A percentile compares a stretch with the other conserved stretches of the same genome.
phyloP scores from a whole-genome alignment of 2,329 filamentous ascomycete species.

The Curvularia hawaiiensis region DNA sequence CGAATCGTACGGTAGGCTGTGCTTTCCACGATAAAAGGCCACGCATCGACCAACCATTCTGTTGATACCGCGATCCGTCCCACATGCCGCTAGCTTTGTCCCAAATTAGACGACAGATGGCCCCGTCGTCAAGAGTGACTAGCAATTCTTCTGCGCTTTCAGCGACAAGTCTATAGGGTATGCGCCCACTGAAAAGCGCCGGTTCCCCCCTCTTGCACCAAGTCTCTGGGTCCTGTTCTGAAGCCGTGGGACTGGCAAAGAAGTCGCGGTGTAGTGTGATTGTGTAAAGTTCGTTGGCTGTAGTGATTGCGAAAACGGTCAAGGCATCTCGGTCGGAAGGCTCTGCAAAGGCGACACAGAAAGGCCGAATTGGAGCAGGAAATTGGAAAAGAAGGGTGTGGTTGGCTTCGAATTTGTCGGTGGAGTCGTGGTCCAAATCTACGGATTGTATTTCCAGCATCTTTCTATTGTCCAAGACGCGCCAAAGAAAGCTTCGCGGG shows the following conservation, averaged over 20 bases:
- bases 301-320: constrained; percentile 79
- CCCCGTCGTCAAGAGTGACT: constrained; percentile 80
- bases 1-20: constrained; percentile 67
- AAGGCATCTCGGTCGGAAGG: constrained; percentile 76
- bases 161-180: constrained; percentile 80
- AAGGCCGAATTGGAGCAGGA: constrained; percentile 70
- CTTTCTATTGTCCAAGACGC: constrained; percentile 79
- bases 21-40: constrained; percentile 71
- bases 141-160: constrained; percentile 75
- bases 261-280: constrained; percentile 82
- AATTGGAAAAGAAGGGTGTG: constrained; percentile 81
- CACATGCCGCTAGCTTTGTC: constrained; percentile 53
- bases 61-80: constrained; percentile 75
- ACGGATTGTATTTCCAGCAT: constrained; percentile 82
- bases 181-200: constrained; percentile 75
- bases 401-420: constrained; percentile 69
- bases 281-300: constrained; percentile 79
- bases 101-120: constrained; percentile 66
- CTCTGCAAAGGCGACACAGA: constrained; percentile 84
- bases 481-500: constrained; percentile 89
- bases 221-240: constrained; percentile 75
- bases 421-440: constrained; percentile 73
- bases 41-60: constrained; percentile 69
- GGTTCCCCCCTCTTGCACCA: constrained; percentile 77
- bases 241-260: constrained; percentile 71